Evolutionary conservation across 768 basidiomycete species (phyloP).

Genomic region (Erythrobasidium yunnanense): DNA sequence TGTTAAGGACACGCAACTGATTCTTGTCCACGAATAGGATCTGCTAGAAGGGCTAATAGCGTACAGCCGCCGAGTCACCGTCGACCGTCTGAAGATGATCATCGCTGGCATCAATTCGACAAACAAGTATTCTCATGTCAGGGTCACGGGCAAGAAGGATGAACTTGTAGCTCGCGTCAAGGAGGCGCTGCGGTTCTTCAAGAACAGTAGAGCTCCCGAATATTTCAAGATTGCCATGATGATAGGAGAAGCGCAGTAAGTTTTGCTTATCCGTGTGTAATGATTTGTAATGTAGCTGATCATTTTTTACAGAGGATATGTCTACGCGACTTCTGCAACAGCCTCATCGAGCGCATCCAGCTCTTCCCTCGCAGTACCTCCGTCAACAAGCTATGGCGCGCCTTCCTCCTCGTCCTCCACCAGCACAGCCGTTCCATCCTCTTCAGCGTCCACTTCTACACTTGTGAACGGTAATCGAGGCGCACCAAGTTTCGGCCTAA

Average conservation of each 20-base stretch:
- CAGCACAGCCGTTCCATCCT: neutral
- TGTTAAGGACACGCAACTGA: too few relatives aligned
- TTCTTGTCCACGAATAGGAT: too few relatives aligned
- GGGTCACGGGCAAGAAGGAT: neutral
- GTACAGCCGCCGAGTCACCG: neutral
- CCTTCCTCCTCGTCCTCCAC: too few relatives aligned
- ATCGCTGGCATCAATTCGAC: neutral
- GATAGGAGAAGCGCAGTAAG: constrained; percentile 12
- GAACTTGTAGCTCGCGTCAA: neutral
- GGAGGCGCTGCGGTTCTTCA: neutral
- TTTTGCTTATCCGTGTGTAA: neutral
- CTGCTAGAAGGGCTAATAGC: neutral
- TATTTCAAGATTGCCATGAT: constrained; percentile 9
- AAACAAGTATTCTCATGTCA: neutral
- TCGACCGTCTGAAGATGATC: constrained; percentile 13
- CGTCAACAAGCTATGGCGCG: too few relatives aligned
- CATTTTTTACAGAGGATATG: neutral
- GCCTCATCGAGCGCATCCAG: too few relatives aligned
- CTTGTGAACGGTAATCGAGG: neutral
- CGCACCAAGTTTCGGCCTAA: neutral
- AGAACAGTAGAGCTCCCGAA: neutral
- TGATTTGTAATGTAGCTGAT: neutral
- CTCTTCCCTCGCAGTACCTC: too few relatives aligned
- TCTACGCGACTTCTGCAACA: too few relatives aligned
- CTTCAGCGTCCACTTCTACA: neutral